A percentile compares a stretch with the other conserved stretches of the same genome.
phyloP scores from a whole-genome alignment of 768 basidiomycete species.

The Hericium alpestre region DNA sequence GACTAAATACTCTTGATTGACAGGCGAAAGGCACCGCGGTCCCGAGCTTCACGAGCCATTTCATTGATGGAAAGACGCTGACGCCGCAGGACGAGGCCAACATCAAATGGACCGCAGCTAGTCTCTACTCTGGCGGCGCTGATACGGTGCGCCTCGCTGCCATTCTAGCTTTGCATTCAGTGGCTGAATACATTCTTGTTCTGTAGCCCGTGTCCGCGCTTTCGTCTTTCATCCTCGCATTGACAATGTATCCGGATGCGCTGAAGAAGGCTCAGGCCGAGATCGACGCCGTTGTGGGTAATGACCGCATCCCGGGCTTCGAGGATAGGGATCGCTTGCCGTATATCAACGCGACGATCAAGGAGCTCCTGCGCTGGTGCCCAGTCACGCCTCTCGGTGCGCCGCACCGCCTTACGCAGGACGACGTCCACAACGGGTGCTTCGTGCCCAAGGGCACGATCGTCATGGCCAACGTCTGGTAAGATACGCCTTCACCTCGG shows the following conservation, averaged over 20 bases:
- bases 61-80: constrained; percentile 8
- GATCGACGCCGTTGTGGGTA: constrained; percentile 16
- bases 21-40: constrained; percentile 11
- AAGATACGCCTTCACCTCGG: neutral
- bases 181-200: neutral
- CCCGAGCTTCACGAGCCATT: constrained; percentile 9
- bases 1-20: too few relatives aligned
- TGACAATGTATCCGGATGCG: constrained; percentile 17
- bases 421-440: constrained; percentile 28
- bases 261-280: constrained; percentile 16
- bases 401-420: constrained; percentile 24
- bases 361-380: constrained; percentile 17
- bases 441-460: constrained; percentile 29
- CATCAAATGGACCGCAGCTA: constrained; percentile 17
- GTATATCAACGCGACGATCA: constrained; percentile 11
- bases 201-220: constrained; percentile 16
- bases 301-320: constrained; percentile 11
- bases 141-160: constrained; percentile 11
- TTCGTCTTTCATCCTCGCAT: constrained; percentile 18
- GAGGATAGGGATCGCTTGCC: constrained; percentile 14
- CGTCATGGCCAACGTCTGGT: constrained; percentile 27
- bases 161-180: neutral
- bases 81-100: constrained; percentile 9
- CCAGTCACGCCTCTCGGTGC: constrained; percentile 17
- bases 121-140: constrained; percentile 16